Conservation (phyloP, 2,329 filamentous ascomycete species). For the Ophiobolus disseminans region DNA sequence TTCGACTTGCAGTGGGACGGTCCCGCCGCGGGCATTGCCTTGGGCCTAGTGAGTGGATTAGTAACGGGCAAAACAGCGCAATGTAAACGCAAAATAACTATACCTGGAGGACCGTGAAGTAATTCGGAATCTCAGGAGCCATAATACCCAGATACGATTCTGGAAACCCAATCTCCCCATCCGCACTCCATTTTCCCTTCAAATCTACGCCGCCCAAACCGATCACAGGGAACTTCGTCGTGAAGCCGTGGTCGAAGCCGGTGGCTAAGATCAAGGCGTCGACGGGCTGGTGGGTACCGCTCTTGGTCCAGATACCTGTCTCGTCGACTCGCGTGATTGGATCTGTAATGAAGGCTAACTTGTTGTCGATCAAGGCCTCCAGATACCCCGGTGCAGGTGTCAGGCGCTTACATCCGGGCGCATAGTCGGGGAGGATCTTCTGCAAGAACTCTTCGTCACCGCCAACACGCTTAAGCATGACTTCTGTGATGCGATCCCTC, state of each 20-base stretch:
- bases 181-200: slow-evolving; percentile 31
- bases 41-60: too few species aligned
- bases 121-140: slow-evolving; percentile 39
- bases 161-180: slow-evolving; percentile 52
- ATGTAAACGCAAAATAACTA: too few species aligned
- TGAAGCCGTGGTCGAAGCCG: slow-evolving; percentile 59
- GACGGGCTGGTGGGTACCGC: slow-evolving; percentile 31
- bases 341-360: slow-evolving; percentile 51
- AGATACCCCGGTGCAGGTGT: slow-evolving; percentile 40
- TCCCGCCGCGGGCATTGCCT: slow-evolving; percentile 65
- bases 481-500: slow-evolving; percentile 14
- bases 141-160: slow-evolving; percentile 36
- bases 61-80: too few species aligned
- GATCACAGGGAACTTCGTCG: slow-evolving; percentile 24
- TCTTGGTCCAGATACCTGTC: slow-evolving; percentile 31
- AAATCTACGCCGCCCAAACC: slow-evolving; percentile 39
- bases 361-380: slow-evolving; percentile 44
- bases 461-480: slow-evolving; percentile 37
- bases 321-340: slow-evolving; percentile 20
- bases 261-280: slow-evolving; percentile 65
- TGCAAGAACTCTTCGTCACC: slow-evolving; percentile 41
- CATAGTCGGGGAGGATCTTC: slow-evolving; percentile 37
- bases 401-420: slow-evolving; percentile 11
- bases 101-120: slow-evolving; percentile 65
- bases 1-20: too few species aligned